A percentile compares a stretch with the other conserved stretches of the same genome.
Conservation (phyloP, 148 eudicot genomes). For the Rhododendron simsii region DNA sequence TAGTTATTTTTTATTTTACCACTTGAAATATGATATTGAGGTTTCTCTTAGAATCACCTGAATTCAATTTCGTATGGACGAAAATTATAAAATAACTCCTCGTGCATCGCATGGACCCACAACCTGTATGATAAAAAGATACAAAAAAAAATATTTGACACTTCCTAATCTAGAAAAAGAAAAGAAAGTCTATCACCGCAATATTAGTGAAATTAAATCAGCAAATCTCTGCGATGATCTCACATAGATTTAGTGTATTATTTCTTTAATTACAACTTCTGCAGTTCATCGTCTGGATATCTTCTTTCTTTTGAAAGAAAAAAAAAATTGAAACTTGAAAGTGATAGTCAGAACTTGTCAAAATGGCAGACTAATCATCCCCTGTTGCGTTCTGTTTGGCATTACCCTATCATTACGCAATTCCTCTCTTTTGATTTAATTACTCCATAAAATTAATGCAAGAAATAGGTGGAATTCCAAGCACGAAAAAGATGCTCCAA, state of each 20-base stretch:
- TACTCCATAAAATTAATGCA: too few relatives aligned
- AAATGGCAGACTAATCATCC: neutral
- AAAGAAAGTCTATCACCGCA: neutral
- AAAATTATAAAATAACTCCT: neutral
- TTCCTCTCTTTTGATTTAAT: neutral
- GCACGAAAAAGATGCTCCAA: neutral
- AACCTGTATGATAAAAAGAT: neutral
- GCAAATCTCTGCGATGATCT: conserved; percentile 10
- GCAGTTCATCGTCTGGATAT: too few relatives aligned
- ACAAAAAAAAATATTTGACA: neutral
- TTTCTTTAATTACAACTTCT: neutral
- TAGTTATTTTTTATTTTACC: neutral
- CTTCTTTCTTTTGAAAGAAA: too few relatives aligned
- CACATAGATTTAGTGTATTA: neutral
- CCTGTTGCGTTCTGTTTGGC: conserved; percentile 18
- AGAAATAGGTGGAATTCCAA: neutral
- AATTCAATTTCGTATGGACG: neutral
- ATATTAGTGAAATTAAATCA: neutral
- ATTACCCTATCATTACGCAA: neutral
- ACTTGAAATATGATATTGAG: neutral
- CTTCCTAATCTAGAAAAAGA: neutral
- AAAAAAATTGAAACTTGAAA: conserved; percentile 20
- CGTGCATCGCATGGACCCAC: neutral
- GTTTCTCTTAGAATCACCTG: neutral
- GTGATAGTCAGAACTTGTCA: conserved; percentile 17